These are phyloP conservation scores for Dendrobium huoshanense DNA, from an alignment of 106 monocot species.

Conservation along the genomic window DNA sequence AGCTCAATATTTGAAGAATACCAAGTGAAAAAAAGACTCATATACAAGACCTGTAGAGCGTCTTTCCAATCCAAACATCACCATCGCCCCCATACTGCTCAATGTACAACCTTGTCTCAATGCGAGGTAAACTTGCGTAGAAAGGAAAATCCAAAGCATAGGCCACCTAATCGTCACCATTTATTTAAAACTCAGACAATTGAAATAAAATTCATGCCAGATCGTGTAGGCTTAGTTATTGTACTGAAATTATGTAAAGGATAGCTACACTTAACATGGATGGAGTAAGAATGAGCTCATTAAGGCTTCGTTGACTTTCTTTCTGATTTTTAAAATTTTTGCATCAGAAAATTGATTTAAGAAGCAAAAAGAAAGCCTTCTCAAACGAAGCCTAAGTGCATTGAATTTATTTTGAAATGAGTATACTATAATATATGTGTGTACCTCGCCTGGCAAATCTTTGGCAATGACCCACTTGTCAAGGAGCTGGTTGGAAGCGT, in stretches of 20 bases:
- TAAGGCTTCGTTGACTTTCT: too few relatives aligned
- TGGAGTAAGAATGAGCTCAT: too few relatives aligned
- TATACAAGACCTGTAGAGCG: constrained; percentile 61
- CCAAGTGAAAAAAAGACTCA: neutral
- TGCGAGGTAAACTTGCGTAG: constrained; percentile 74
- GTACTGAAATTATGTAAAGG: neutral
- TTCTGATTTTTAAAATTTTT: too few relatives aligned
- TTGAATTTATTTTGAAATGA: too few relatives aligned
- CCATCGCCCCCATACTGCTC: constrained; percentile 74
- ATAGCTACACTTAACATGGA: neutral
- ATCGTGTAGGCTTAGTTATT: too few relatives aligned
- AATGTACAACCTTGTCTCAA: constrained; percentile 67
- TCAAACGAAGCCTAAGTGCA: too few relatives aligned
- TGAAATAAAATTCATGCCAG: neutral
- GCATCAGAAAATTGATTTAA: too few relatives aligned
- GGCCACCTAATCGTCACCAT: constrained; percentile 38
- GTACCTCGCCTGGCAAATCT: constrained; percentile 92
- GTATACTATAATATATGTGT: neutral
- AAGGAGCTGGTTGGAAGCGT: constrained; percentile 28
- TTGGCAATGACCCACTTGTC: constrained; percentile 98
- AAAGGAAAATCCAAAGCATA: constrained; percentile 86
- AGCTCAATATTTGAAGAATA: neutral
- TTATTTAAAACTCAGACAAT: neutral
- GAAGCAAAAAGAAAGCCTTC: too few relatives aligned
- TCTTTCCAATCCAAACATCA: constrained; percentile 98